phyloP scores from a whole-genome alignment of 805 yeast genomes.

The Lachancea meyersii region DNA sequence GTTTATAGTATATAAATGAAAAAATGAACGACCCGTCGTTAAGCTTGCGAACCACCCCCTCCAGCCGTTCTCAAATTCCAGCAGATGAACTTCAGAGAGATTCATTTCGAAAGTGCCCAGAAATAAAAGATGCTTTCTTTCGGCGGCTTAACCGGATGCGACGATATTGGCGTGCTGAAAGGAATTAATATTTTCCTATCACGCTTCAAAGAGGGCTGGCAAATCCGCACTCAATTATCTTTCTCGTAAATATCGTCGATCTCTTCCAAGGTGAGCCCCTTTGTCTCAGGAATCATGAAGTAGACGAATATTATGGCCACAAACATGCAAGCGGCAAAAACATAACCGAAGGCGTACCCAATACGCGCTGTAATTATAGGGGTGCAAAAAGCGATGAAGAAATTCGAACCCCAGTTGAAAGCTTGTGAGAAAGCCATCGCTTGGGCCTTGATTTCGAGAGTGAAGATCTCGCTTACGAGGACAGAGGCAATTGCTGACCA shows the following conservation, averaged over 20 bases:
- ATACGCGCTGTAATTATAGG: slow-evolving; percentile 52
- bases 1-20: too few relatives aligned
- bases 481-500: slow-evolving; percentile 52
- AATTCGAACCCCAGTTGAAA: slow-evolving; percentile 47
- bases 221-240: not conserved
- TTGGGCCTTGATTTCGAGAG: slow-evolving; percentile 55
- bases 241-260: slow-evolving; percentile 44
- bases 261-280: slow-evolving; percentile 69
- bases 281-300: slow-evolving; percentile 63
- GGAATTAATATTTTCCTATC: too few relatives aligned
- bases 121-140: too few relatives aligned
- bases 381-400: slow-evolving; percentile 54
- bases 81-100: too few relatives aligned
- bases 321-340: slow-evolving; percentile 45
- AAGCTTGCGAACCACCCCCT: too few relatives aligned
- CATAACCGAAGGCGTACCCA: slow-evolving; percentile 58
- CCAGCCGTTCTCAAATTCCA: too few relatives aligned
- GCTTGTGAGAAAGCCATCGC: slow-evolving; percentile 49
- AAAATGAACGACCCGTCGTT: too few relatives aligned
- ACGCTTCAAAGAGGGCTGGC: not conserved
- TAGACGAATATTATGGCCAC: slow-evolving; percentile 40
- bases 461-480: slow-evolving; percentile 47
- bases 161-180: too few relatives aligned
- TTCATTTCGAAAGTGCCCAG: too few relatives aligned
- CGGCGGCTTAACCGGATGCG: too few relatives aligned